Base-by-base conservation (phyloP, 176 grass and related monocot genomes). In the Cenchrus americanus region DNA sequence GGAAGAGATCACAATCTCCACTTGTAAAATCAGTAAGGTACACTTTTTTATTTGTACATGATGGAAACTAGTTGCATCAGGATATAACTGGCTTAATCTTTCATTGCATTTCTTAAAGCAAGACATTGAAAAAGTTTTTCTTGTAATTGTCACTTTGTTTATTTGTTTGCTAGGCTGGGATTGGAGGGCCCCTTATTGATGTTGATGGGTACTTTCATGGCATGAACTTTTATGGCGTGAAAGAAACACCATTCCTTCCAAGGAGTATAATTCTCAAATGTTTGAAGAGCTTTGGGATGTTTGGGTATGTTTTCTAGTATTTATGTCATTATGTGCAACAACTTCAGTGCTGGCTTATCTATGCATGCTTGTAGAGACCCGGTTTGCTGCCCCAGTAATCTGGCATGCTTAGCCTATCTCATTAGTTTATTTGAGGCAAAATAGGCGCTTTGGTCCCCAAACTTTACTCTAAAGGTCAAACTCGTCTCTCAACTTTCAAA, bases 11-110 rank as follows among this genome's bases (percentile, higher is more conserved):
- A 0, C 12, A 22, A 10, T 76, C 18, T 43, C 73, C 1, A 76
- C 50, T 8, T 76, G 53, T 76, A 42, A 58, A 76, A 59, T 42
- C 32, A 59, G 26, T 42, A 76, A 76, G 73, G 73, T 76, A 59
- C 19, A 42, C 3, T 70, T 46, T 47, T 70, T 70, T 69, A 23
- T 22, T 70, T 70, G 5, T 13, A 46, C 60, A 63, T 34, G 24
- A 12, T 21, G 21, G 17, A 47, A 65, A 34, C 15, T 65, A 17
- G 62, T 34, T 65, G 13, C 62, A 65, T 65, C 49, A 48, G 47
- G 47, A 48, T 11, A 48, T 48, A 2, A 48, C 2, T 48, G 47
- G 47, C 47, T 48, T 10, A 48, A 48, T 48, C 3, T 63, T 22
- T 13, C 23, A 27, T 26, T 27, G n/a, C 10, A 5, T 62, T 62